phyloP scores from a whole-genome alignment of 2,329 filamentous ascomycete genomes.

The Pseudocercospora vitis region DNA sequence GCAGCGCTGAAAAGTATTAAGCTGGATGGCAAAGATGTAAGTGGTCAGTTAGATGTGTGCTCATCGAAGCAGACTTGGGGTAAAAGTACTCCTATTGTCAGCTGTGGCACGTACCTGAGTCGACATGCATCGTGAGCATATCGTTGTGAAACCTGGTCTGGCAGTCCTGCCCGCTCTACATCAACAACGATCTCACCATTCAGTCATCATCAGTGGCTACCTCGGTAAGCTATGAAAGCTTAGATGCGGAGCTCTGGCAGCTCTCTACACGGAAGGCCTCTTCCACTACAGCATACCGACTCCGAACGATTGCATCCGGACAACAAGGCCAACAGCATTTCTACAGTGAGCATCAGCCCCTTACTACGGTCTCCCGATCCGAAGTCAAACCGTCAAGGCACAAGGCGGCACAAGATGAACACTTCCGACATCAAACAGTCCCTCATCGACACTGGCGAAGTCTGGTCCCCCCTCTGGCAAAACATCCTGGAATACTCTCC shows the following conservation, averaged over 20 bases:
- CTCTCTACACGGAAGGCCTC: too few relatives aligned
- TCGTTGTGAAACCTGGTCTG: too few relatives aligned
- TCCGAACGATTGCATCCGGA: too few relatives aligned
- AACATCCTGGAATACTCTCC: slow-evolving; percentile 15
- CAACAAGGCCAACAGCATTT: too few relatives aligned
- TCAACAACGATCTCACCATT: too few relatives aligned
- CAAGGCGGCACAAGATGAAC: not conserved
- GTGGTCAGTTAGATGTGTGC: not conserved
- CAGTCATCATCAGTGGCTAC: too few relatives aligned
- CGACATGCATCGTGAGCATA: too few relatives aligned
- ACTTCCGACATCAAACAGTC: slow-evolving; percentile 10
- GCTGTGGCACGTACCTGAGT: not conserved
- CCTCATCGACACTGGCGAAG: slow-evolving; percentile 17
- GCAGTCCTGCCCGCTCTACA: too few relatives aligned
- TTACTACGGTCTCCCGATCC: not conserved
- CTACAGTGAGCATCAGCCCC: not conserved
- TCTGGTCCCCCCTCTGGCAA: slow-evolving; percentile 15
- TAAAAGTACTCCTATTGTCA: not conserved
- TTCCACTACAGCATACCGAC: too few relatives aligned
- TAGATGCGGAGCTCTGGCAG: too few relatives aligned
- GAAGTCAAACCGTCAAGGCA: not conserved
- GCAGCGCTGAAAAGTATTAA: not conserved
- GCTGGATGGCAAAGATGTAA: not conserved
- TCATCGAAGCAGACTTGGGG: not conserved
- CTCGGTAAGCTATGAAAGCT: too few relatives aligned